Percentiles rank a stretch among this genome's conserved stretches.
phyloP scores from a whole-genome alignment of 1,284 basidiomycete genomes.

The Pseudozyma hubeiensis region DNA sequence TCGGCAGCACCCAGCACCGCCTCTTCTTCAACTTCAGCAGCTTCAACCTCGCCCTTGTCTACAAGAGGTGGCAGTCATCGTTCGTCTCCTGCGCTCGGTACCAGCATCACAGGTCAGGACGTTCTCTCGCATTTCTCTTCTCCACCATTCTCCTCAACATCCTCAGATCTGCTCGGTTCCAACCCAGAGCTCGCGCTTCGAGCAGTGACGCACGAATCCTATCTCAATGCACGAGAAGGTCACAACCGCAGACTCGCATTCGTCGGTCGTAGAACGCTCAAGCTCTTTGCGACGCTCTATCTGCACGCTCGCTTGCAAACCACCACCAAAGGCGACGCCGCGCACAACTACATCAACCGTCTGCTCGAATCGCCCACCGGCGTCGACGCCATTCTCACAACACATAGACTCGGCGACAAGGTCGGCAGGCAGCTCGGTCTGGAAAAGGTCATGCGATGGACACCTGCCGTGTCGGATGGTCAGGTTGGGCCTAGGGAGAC shows the following conservation, averaged over 20 bases:
- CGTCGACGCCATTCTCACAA: conserved; percentile 54
- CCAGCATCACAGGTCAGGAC: conserved; percentile 22
- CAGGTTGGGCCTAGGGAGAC: conserved; percentile 56
- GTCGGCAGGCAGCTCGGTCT: conserved; percentile 58
- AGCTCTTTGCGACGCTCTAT: conserved; percentile 61
- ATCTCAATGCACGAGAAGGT: conserved; percentile 49
- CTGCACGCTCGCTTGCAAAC: conserved; percentile 46
- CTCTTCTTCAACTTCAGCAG: conserved; percentile 25
- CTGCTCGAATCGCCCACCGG: conserved; percentile 41
- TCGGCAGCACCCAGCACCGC: conserved; percentile 31
- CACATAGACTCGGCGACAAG: conserved; percentile 60
- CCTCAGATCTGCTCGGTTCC: conserved; percentile 42
- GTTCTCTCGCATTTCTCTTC: conserved; percentile 48
- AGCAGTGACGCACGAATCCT: conserved; percentile 64
- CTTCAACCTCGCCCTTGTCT: conserved; percentile 19
- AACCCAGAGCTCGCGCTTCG: conserved; percentile 52
- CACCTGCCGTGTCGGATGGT: conserved; percentile 54
- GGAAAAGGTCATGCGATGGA: conserved; percentile 68
- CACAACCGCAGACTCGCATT: conserved; percentile 65
- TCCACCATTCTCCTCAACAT: conserved; percentile 31
- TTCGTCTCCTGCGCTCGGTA: conserved; percentile 29
- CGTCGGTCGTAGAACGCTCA: conserved; percentile 61
- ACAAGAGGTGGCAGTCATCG: conserved; percentile 12
- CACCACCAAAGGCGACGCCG: conserved; percentile 12
- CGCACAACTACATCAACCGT: conserved; percentile 41